A percentile compares a stretch with the other conserved stretches of the same genome.
Conservation (phyloP, 2,329 filamentous ascomycete species). For the Colletotrichum sp. region DNA sequence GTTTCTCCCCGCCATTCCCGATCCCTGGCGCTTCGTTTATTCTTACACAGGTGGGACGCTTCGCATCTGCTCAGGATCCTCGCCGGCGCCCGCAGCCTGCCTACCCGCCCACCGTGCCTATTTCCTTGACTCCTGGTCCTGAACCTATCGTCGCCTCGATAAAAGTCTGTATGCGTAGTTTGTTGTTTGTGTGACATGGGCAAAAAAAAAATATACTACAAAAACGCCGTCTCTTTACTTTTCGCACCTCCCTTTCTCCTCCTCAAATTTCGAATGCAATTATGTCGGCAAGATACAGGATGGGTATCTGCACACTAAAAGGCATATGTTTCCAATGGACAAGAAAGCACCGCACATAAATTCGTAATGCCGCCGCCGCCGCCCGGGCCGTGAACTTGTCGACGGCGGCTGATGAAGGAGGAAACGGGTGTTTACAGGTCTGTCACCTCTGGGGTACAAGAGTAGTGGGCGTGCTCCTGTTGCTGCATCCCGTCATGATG, state of each 20-base stretch:
- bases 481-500: background rate
- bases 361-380: constrained; percentile 2
- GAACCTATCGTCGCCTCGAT: background rate
- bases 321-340: constrained; percentile 4
- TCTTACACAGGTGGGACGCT: constrained; percentile 1
- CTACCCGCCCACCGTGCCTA: background rate
- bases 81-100: background rate
- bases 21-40: background rate
- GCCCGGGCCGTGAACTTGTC: background rate
- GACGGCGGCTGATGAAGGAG: background rate
- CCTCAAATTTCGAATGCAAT: constrained; percentile 1
- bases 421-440: background rate
- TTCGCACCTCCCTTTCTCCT: background rate
- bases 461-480: background rate
- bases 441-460: background rate
- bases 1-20: background rate
- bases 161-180: background rate
- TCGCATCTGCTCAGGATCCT: background rate
- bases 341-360: constrained; percentile 7
- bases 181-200: background rate
- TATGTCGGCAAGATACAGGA: constrained; percentile 16
- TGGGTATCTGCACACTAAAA: constrained; percentile 13
- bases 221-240: background rate
- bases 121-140: background rate
- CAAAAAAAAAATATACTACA: constrained; percentile 9